Evolutionary conservation across 2,329 filamentous ascomycete species (phyloP), one percentile per base, ranked within the genome.

Genomic region (Botryosphaeria dothidea): DNA sequence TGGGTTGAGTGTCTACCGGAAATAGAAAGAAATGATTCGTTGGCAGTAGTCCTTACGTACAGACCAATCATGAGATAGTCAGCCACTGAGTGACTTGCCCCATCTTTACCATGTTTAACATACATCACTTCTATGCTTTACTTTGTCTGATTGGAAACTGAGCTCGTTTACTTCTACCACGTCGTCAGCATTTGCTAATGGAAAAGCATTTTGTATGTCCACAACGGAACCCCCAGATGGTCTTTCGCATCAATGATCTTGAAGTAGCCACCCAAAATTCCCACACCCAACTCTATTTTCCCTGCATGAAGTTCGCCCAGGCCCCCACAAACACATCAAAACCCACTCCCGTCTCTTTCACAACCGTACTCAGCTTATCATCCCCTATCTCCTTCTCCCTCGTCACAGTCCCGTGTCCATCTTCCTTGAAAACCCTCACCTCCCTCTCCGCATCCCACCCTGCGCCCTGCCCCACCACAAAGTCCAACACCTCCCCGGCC

Each of bases 401-500:
- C 25, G 15, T 36, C 36, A 31, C 38, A 11, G 5, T 8, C n/a
- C n/a, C 21, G 4, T 7, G 31, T 0, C 36, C 48, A 8, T 23
- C 51, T 25, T 8, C 46, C 11, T 23, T 46, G 6, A 54, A 63
- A 17, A 63, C 61, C 25, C 23, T 8, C 23, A 63, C 61, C 61
- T 54, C 36, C 34, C n/a, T 34, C 9, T 23, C 48, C 17, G 4
- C 45, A 11, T 49, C 17, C 64, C 64, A 67, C n/a, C 51, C 38
- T 3, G 73, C 73, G 41, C 75, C 72, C 3, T 70, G 62, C 0
- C 75, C 75, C 51, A 72, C 73, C 13, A 75, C 71, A 57, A 75
- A 77, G 38, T 70, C 67, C 49, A 77, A 73, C 58, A 77, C 74
- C 43, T 76, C 72, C 49, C 71, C 68, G 7, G 65, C 74, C 56